Percentiles rank a stretch among this genome's conserved stretches.
Evolutionary conservation across 2,329 filamentous ascomycete species (phyloP).

Genomic region (Sclerotinia spermophila): DNA sequence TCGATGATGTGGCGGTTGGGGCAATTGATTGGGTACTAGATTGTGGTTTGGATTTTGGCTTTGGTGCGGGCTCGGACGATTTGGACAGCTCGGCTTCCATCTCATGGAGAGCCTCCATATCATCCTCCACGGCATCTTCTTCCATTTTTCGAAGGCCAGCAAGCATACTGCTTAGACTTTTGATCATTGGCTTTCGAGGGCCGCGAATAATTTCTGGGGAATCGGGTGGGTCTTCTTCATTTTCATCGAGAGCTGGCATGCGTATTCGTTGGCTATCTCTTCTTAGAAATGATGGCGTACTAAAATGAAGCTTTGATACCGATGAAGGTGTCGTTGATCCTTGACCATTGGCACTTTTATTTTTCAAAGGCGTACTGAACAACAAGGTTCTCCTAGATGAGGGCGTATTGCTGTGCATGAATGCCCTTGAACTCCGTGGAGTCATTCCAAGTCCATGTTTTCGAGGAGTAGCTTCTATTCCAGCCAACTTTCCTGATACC

Average conservation of each 20-base stretch:
- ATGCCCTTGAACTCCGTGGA: constrained; percentile 4
- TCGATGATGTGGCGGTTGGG: neutral
- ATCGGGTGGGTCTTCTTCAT: constrained; percentile 47
- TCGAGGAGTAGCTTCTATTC: constrained; percentile 42
- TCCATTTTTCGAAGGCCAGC: constrained; percentile 66
- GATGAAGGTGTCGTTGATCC: constrained; percentile 47
- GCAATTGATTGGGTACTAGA: constrained; percentile 25
- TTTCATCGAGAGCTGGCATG: constrained; percentile 54
- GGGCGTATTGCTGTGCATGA: constrained; percentile 42
- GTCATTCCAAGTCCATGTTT: constrained; percentile 19
- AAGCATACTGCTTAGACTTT: constrained; percentile 71
- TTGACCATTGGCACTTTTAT: constrained; percentile 40
- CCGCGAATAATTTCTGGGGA: constrained; percentile 47
- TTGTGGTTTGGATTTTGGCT: constrained; percentile 24
- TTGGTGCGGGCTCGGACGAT: neutral
- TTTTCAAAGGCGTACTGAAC: constrained; percentile 63
- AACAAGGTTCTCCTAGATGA: constrained; percentile 56
- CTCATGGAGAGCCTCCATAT: constrained; percentile 70
- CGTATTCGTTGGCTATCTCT: constrained; percentile 44
- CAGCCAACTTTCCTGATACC: constrained; percentile 18
- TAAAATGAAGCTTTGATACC: constrained; percentile 55
- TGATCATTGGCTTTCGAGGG: constrained; percentile 59
- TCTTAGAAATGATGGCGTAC: constrained; percentile 69
- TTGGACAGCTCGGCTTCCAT: constrained; percentile 51
- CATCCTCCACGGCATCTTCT: constrained; percentile 67